A percentile compares a stretch with the other conserved stretches of the same genome.
These are phyloP conservation scores for Anisodus acutangulus DNA, from an alignment of 257 asterid genomes.

Conservation along the genomic window DNA sequence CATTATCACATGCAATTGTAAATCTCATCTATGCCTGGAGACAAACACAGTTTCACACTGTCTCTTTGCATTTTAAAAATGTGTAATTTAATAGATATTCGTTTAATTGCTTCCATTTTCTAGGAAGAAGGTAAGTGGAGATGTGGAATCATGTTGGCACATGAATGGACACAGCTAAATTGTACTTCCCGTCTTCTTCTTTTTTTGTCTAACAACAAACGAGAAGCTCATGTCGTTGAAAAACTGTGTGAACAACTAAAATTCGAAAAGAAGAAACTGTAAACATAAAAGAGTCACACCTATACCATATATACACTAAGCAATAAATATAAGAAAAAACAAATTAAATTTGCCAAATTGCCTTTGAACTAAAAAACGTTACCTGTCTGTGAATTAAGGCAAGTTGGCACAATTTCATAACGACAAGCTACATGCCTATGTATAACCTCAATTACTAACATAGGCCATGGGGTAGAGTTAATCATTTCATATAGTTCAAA, in stretches of 20 bases:
- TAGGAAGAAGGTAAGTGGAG: background rate
- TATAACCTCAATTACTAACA: too few species aligned
- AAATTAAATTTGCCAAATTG: too few species aligned
- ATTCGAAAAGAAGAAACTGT: background rate
- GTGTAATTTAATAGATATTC: background rate
- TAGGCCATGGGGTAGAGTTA: too few species aligned
- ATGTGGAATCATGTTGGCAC: background rate
- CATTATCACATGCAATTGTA: constrained; percentile 20
- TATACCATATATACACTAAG: too few species aligned
- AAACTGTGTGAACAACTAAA: background rate
- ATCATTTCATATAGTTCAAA: too few species aligned
- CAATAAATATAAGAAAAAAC: too few species aligned
- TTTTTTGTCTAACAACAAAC: background rate
- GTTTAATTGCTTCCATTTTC: background rate
- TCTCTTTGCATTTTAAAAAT: background rate
- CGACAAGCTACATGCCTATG: too few species aligned
- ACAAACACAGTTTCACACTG: background rate
- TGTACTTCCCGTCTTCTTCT: background rate
- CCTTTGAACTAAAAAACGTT: too few species aligned
- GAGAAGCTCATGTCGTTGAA: background rate
- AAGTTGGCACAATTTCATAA: too few species aligned
- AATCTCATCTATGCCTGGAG: background rate
- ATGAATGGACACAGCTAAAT: background rate
- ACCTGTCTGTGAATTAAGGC: too few species aligned
- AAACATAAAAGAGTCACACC: too few species aligned